Evolutionary conservation across 2,329 filamentous ascomycete species (phyloP), one percentile per base, ranked within the genome.

Genomic region (Fusarium sulawesiense): DNA sequence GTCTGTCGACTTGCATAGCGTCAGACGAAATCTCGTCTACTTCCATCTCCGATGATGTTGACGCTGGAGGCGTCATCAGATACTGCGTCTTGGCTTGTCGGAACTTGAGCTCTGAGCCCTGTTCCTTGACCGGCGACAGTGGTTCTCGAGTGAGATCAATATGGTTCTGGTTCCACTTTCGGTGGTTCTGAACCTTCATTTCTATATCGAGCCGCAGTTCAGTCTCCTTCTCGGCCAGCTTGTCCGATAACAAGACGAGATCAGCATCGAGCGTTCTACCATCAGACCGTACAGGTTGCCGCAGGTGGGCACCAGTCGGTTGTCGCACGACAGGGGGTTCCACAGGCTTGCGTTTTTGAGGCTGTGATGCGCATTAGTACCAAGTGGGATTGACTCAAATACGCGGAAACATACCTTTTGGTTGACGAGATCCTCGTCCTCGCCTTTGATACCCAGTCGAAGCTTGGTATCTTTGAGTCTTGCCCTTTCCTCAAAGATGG

Each of bases 361-460:
- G 88, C 84, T 89, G 79, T 64, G 64, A 66, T 40, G 65, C 80
- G 68, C 80, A 81, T 83, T 72, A 83, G 78, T 74, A 74, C 70
- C 62, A 74, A 71, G 64, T 34, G 68, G 49, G 42, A 50, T 21
- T 7, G 41, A 42, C 37, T 46, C 74, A 51, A 79, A 78, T 20
- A 18, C 29, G 37, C 29, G 32, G 12, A 25, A 40, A 78, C 87
- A 80, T 85, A 95, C 93, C 88, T 96, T 97, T 80, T 96, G 93
- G 82, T 97, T 97, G 83, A 97, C 91, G 76, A 97, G 87, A 78
- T 98, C 94, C 76, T 98, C 95, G 76, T 98, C 96, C 76, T 97
- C 93, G 73, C 89, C 91, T 82, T 96, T 97, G 84, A 98, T 95
- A 74, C 91, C 90, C 70, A 98, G 88, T 76, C 92, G 92, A 77